Conservation (phyloP, 805 yeast genomes). For the Candida sakaeoensis region DNA sequence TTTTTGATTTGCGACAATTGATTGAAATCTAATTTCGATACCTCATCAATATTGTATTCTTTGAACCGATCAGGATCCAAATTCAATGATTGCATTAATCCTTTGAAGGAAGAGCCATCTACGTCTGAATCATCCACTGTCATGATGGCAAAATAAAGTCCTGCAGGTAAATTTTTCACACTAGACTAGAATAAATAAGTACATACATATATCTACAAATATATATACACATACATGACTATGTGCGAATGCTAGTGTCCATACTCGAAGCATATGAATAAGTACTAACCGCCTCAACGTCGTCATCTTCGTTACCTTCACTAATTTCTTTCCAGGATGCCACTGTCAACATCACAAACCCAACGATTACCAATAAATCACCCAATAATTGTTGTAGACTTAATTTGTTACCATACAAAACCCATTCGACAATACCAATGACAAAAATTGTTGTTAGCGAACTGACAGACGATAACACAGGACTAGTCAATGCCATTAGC, state of each 20-base stretch:
- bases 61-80: conserved; percentile 21
- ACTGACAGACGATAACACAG: conserved; percentile 71
- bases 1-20: conserved; percentile 14
- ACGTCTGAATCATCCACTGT: conserved; percentile 14
- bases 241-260: conserved; percentile 6
- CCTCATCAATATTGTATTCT: conserved; percentile 17
- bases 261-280: conserved; percentile 40
- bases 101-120: conserved; percentile 17
- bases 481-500: conserved; percentile 79
- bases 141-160: conserved; percentile 8
- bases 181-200: no score
- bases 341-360: conserved; percentile 61
- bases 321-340: conserved; percentile 66
- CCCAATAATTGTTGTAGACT: conserved; percentile 60
- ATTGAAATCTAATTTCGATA: conserved; percentile 13
- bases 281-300: conserved; percentile 38
- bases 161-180: no score
- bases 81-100: conserved; percentile 26
- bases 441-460: conserved; percentile 72
- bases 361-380: conserved; percentile 62
- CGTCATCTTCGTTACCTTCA: conserved; percentile 45
- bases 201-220: neutral
- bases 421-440: conserved; percentile 76
- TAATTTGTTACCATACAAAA: conserved; percentile 56
- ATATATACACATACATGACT: neutral